Conservation (phyloP, 83 land plant genomes). For the Picea engelmannii region DNA sequence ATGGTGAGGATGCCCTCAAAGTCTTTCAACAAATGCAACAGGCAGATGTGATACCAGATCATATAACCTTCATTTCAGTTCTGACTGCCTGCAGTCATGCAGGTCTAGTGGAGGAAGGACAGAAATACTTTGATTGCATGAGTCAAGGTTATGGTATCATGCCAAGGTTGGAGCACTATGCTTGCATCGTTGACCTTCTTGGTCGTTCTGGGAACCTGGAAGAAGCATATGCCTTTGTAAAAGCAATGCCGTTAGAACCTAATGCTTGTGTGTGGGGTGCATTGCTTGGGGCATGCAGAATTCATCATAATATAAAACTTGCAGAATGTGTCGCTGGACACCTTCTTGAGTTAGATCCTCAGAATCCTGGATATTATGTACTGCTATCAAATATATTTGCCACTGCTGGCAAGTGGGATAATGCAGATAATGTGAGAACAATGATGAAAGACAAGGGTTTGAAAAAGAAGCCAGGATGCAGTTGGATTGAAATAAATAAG, state of each 20-base stretch:
- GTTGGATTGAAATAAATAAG: slow-evolving; percentile 3
- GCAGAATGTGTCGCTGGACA: slow-evolving; percentile 4
- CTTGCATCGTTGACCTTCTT: too few species aligned
- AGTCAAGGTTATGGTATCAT: background rate
- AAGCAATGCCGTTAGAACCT: too few species aligned
- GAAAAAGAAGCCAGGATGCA: background rate
- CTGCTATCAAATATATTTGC: background rate
- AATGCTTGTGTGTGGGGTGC: slow-evolving; percentile 3
- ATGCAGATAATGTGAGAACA: background rate
- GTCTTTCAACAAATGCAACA: slow-evolving; percentile 5
- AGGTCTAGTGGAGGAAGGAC: slow-evolving; percentile 2
- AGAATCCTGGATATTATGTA: background rate
- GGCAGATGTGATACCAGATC: slow-evolving; percentile 1
- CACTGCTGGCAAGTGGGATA: background rate
- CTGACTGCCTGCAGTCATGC: slow-evolving; percentile 22
- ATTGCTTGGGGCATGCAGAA: slow-evolving; percentile 23
- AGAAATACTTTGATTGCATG: slow-evolving; percentile 8
- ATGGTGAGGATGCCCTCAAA: background rate
- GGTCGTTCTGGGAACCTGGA: too few species aligned
- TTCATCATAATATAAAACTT: background rate
- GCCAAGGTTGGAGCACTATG: slow-evolving; percentile 19
- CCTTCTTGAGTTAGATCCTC: background rate
- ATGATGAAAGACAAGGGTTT: background rate
- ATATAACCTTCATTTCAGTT: slow-evolving; percentile 11
- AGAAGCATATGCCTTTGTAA: too few species aligned